phyloP scores from a whole-genome alignment of 352 stramenopile species.

The Phytopythium boreale region DNA sequence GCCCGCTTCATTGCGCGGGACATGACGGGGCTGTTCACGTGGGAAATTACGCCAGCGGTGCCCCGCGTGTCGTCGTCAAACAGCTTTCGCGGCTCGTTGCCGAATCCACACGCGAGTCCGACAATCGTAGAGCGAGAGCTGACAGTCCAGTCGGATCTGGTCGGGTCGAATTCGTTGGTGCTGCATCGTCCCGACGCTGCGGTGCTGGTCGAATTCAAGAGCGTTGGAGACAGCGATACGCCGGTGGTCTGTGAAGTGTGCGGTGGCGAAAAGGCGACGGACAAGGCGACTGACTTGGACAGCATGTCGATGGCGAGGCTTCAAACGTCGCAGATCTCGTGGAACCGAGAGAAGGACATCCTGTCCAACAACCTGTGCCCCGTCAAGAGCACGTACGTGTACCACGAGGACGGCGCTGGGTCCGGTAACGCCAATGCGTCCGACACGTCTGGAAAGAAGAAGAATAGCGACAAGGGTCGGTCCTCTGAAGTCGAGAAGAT shows the following conservation, averaged over 20 bases:
- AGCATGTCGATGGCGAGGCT: slow-evolving; percentile 24
- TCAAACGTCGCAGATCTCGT: slow-evolving; percentile 53
- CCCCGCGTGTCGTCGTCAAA: slow-evolving; percentile 1
- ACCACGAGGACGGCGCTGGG: slow-evolving; percentile 48
- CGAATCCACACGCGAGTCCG: slow-evolving; percentile 7
- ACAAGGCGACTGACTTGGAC: slow-evolving; percentile 15
- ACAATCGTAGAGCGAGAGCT: slow-evolving; percentile 35
- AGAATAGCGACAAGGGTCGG: slow-evolving; percentile 25
- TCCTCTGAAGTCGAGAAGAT: slow-evolving; percentile 64
- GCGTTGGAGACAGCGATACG: slow-evolving; percentile 24
- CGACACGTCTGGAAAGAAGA: slow-evolving; percentile 37
- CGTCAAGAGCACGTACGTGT: slow-evolving; percentile 70
- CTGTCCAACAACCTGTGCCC: slow-evolving; percentile 66
- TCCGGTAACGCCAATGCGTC: slow-evolving; percentile 11
- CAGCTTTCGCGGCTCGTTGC: slow-evolving; percentile 18
- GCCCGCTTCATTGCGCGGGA: slow-evolving; percentile 76
- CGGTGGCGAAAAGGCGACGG: slow-evolving; percentile 49
- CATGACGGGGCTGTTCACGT: slow-evolving; percentile 85
- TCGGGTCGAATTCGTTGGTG: slow-evolving; percentile 24
- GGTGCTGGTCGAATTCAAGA: slow-evolving; percentile 65
- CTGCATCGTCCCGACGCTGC: slow-evolving; percentile 40
- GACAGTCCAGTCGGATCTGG: slow-evolving; percentile 31
- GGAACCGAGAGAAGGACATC: slow-evolving; percentile 55
- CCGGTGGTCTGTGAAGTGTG: slow-evolving; percentile 41
- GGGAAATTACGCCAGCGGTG: slow-evolving; percentile 65